Percentiles rank a stretch among this genome's conserved stretches.
phyloP scores from a whole-genome alignment of 2,329 filamentous ascomycete genomes.

The Metarhizium robertsii region DNA sequence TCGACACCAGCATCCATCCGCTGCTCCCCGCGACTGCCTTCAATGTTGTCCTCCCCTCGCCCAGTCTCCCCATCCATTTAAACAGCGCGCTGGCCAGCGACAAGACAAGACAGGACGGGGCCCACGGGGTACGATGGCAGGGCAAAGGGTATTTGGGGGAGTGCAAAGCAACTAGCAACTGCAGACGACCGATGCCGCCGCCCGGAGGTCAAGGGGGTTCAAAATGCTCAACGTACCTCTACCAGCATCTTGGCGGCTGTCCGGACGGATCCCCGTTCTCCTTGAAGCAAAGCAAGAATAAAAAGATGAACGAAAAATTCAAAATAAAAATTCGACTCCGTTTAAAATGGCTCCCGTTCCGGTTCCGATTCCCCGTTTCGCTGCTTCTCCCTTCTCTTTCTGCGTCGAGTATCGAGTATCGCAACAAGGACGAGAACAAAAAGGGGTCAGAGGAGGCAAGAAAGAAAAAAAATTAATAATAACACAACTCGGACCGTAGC shows the following conservation, averaged over 20 bases:
- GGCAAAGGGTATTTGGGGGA: background rate
- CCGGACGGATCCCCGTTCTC: background rate
- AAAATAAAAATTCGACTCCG: background rate
- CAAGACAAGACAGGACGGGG: background rate
- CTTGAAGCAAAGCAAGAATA: background rate
- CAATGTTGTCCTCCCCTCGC: background rate
- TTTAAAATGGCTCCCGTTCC: background rate
- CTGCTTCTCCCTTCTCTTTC: constrained; percentile 1
- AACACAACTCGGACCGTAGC: background rate
- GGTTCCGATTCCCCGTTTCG: background rate
- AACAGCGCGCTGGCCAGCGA: background rate
- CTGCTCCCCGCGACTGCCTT: background rate
- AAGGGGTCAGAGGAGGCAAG: background rate
- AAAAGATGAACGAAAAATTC: no score
- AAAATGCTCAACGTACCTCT: constrained; percentile 21
- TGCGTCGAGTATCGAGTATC: background rate
- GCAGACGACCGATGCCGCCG: constrained; percentile 4
- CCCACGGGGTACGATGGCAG: background rate
- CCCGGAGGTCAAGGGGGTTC: constrained; percentile 1
- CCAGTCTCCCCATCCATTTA: background rate
- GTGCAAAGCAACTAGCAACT: constrained; percentile 1
- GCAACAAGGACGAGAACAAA: background rate
- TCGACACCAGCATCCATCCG: background rate
- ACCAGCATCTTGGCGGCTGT: constrained; percentile 22
- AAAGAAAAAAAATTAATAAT: background rate